phyloP scores from a whole-genome alignment of 208 protist genomes.

The Leishmania major region DNA sequence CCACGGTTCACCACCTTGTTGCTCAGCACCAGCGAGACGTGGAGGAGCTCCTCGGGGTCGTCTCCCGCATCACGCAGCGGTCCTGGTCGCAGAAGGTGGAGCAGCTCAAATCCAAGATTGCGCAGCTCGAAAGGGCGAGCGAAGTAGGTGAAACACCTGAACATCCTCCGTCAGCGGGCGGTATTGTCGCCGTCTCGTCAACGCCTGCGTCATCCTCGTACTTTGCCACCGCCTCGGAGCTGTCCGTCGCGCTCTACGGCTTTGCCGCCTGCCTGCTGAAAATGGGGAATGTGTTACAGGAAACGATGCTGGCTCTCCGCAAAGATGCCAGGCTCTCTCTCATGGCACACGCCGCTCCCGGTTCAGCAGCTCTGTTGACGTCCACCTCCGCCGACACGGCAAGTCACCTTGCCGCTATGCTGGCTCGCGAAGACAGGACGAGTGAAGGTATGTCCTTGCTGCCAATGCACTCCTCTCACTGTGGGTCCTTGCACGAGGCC shows the following conservation, averaged over 20 bases:
- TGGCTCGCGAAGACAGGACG: constrained; percentile 1
- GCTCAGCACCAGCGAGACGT: constrained; percentile 62
- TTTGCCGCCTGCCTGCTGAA: constrained; percentile 46
- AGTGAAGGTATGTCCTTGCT: constrained; percentile 9
- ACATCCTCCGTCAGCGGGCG: not conserved
- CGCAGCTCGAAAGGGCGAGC: constrained; percentile 6
- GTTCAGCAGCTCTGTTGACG: not conserved
- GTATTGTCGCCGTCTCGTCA: not conserved
- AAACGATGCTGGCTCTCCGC: constrained; percentile 53
- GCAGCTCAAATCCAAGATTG: constrained; percentile 26
- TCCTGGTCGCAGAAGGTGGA: constrained; percentile 48
- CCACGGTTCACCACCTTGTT: constrained; percentile 49
- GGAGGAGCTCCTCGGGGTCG: constrained; percentile 41
- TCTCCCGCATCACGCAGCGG: constrained; percentile 48
- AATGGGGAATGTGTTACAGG: constrained; percentile 68
- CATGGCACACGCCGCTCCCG: constrained; percentile 2
- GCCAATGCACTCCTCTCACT: not conserved
- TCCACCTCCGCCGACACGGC: not conserved
- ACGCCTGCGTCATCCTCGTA: constrained; percentile 2
- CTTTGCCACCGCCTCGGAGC: constrained; percentile 10
- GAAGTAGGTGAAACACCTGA: not conserved
- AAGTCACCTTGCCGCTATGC: constrained; percentile 5
- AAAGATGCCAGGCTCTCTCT: constrained; percentile 14
- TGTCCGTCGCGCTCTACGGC: constrained; percentile 38
- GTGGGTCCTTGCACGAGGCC: not conserved